Evolutionary conservation across 1,284 basidiomycete species (phyloP), one percentile per base, ranked within the genome.

Genomic region (Mycena citricolor): DNA sequence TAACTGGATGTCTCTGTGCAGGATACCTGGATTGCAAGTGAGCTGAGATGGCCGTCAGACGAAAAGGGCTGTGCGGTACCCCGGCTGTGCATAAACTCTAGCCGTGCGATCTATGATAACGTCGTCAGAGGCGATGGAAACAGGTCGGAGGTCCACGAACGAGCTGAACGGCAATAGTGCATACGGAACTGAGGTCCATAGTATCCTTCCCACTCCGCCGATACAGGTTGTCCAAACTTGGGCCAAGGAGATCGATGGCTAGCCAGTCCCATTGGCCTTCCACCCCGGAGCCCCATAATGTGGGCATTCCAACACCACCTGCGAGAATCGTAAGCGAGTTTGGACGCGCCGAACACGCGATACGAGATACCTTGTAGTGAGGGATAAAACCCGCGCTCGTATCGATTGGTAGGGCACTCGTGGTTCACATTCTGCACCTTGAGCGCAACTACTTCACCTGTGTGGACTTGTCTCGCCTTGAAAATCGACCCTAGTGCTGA

Each of bases 1-100:
- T 4, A 88, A 72, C 53, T 88, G 85, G 39, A 88, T 81, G 53
- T 88, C 85, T 7, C 85, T 76, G 58, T 88, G 85, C 25, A 88
- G 68, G 28, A 88, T 69, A 13, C 84, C 48, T 50, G 8, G 13
- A 4, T 7, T 16, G 5, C 14, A 16, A 38, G 16, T 25, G 11
- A 42, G 30, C n/a, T n/a, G n/a, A n/a, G n/a, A n/a, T n/a, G n/a
- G n/a, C n/a, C n/a, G n/a, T n/a, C n/a, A n/a, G n/a, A n/a, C n/a
- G n/a, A n/a, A n/a, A n/a, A n/a, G n/a, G n/a, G n/a, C n/a, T n/a
- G n/a, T n/a, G 21, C 22, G 39, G 25, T 31, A 48, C 51, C 85
- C 23, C 77, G 73, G 4, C 68, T 66, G 58, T 88, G 85, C 85
- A 88, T 88, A 44, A 76, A 77, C 53, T 83, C 76, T 10, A 88